A percentile compares a stretch with the other conserved stretches of the same genome.
These are phyloP conservation scores for Abelmoschus esculentus DNA, from an alignment of 345 rosid genomes.

Conservation along the genomic window DNA sequence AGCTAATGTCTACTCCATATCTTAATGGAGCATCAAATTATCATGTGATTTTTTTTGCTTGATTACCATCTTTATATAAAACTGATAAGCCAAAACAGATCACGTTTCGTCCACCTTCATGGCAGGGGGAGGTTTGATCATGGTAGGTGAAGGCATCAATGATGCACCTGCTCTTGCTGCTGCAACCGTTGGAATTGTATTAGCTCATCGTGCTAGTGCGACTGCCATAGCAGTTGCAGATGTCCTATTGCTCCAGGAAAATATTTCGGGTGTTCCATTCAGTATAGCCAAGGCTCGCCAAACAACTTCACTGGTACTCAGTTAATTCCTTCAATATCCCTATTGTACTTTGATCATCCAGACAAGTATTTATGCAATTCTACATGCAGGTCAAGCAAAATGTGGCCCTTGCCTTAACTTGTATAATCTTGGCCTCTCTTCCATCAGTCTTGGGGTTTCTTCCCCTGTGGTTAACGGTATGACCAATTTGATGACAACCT, in stretches of 20 bases:
- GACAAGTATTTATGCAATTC: slow-evolving; percentile 8
- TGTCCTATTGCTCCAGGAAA: slow-evolving; percentile 64
- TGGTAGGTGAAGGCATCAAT: slow-evolving; percentile 98
- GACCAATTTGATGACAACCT: slow-evolving; percentile 4
- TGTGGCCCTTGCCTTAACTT: slow-evolving; percentile 73
- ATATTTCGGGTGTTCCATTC: slow-evolving; percentile 79
- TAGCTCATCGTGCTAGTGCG: slow-evolving; percentile 97
- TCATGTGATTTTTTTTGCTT: neutral
- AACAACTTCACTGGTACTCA: slow-evolving; percentile 63
- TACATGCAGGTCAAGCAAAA: slow-evolving; percentile 79
- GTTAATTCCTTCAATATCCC: neutral
- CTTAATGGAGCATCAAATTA: neutral
- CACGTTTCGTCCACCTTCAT: slow-evolving; percentile 8
- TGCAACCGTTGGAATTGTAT: slow-evolving; percentile 91
- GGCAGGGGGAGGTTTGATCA: slow-evolving; percentile 85
- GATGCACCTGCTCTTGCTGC: slow-evolving; percentile 98
- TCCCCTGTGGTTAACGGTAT: slow-evolving; percentile 93
- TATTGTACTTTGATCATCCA: slow-evolving; percentile 1
- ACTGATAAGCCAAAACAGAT: neutral
- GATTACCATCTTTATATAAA: neutral
- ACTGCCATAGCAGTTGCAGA: slow-evolving; percentile 94
- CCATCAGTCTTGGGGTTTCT: slow-evolving; percentile 81
- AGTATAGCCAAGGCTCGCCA: slow-evolving; percentile 85
- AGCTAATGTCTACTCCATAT: neutral
- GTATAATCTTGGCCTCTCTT: slow-evolving; percentile 69